Evolutionary conservation across 345 rosid genomes (phyloP), one percentile per base, ranked within the genome.

Genomic region (Geranium brycei): DNA sequence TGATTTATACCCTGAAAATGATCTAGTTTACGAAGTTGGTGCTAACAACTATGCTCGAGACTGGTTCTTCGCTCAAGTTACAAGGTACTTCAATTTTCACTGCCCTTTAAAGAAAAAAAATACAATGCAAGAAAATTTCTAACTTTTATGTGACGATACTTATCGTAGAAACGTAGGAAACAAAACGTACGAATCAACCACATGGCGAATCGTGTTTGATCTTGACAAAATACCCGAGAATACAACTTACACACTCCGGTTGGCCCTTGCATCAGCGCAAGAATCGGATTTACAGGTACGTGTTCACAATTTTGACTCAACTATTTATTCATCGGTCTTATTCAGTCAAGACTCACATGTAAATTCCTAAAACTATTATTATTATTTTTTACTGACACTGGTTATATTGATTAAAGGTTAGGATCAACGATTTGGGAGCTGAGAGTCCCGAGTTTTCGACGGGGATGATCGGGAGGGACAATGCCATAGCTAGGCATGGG

Each of bases 11-110:
- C 91, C 74, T 18, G 30, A 51, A 0, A 59, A 19, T 0, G 97
- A 92, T 79, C 85, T 87, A 2, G 61, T 71, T 38, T 92, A 76
- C 75, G 73, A 7, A 0, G 64, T 72, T 56, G 88, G 85, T 17
- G 61, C 63, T 8, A 80, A 79, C 38, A 71, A 89, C 70, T 77
- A 80, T 60, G 60, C 31, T 19, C 72, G 58, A 64, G 81, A 84
- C 68, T 93, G 99, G 99, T 85, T 88, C 78, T 90, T 68, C 72
- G 95, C 89, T 40, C 99, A 90, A 7, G 88, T 86, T 66, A 70
- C 75, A 17, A 83, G 97, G 97, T 82, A 65, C n/a, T 6, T 56
- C 5, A 35, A 19, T 47, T 68, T 31, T n/a, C 11, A 2, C 40
- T 18, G 17, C n/a, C 17, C 53, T 19, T 0, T n/a, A 16, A 0